Evolutionary conservation across 2,329 filamentous ascomycete species (phyloP).

Genomic region (Hortaea werneckii): DNA sequence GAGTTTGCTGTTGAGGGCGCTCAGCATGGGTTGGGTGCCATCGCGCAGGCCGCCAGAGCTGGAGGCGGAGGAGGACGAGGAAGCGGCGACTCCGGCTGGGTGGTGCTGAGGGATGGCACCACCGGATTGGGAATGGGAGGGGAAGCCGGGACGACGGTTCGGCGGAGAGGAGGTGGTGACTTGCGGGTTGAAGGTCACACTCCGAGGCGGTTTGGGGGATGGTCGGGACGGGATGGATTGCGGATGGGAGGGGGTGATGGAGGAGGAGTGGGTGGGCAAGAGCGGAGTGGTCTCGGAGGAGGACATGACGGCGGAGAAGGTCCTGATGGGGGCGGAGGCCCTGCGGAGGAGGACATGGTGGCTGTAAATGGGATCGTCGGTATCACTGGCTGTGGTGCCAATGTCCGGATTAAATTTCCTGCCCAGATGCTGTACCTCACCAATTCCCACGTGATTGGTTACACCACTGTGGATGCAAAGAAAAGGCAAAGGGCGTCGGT

Average conservation of each 20-base stretch:
- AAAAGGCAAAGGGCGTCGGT: too few species aligned
- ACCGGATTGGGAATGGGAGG: constrained; percentile 2
- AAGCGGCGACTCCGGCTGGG: constrained; percentile 8
- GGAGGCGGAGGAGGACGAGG: constrained; percentile 22
- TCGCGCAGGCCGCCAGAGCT: constrained; percentile 27
- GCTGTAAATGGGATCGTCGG: too few species aligned
- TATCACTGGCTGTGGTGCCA: too few species aligned
- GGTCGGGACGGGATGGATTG: constrained; percentile 36
- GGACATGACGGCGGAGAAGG: not conserved
- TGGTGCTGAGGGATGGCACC: constrained; percentile 9
- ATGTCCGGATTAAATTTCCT: too few species aligned
- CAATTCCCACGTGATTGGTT: too few species aligned
- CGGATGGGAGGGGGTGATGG: constrained; percentile 2
- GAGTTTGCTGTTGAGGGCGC: constrained; percentile 77
- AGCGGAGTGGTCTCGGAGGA: constrained; percentile 7
- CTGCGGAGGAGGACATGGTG: too few species aligned
- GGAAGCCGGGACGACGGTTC: constrained; percentile 25
- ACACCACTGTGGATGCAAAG: too few species aligned
- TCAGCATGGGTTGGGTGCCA: constrained; percentile 52
- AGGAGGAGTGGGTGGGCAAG: constrained; percentile 8
- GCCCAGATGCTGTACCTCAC: too few species aligned
- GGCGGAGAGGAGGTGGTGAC: constrained; percentile 37
- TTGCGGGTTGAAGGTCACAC: constrained; percentile 65
- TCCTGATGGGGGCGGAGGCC: not conserved
- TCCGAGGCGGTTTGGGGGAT: constrained; percentile 40